Evolutionary conservation across 176 grass and related monocot genomes (phyloP), one percentile per base, ranked within the genome.

Genomic region (Oryza australiensis): DNA sequence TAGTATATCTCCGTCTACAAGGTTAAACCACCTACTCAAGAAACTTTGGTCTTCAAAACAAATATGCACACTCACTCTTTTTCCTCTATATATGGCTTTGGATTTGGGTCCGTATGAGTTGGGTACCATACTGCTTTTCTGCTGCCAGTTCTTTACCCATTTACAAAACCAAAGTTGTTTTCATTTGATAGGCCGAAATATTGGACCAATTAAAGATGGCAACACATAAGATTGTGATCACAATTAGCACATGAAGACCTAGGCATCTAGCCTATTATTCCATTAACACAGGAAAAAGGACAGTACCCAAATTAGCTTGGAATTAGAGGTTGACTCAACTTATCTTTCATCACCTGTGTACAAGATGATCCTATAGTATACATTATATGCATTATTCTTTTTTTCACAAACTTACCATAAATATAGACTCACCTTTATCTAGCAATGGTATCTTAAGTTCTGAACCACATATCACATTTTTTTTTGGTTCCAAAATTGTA

Each of bases 191-290:
- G 12, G 0, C 37, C 11, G 42, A 26, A 4, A 70, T 41, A 20
- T 29, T 72, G 16, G 59, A 81, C 68, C 51, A 81, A 41, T 20
- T 27, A 30, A 70, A 62, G 33, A 71, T 72, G 37, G 23, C 24
- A 82, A 72, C 6, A 63, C 11, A 63, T 63, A 16, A 59, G 12
- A 82, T 42, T 81, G 35, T 43, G 33, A 42, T 59, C 49, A 71
- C 34, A 16, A 49, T 49, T 66, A 48, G 40, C 34, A 1, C 12
- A 29, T 71, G 15, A 33, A 70, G 7, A 60, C 55, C 22, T 60
- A 60, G 55, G 26, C 42, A 40, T 30, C 3, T 42, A 62, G 15
- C 67, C 0, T 38, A 80, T 70, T 28, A 55, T 62, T 5, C 34
- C 9, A 30, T 70, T 26, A 62, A 62, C 49, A 72, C 33, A 32